These are phyloP conservation scores for Trichodelitschia bisporula DNA, from an alignment of 495 filamentous ascomycete genomes.

Conservation along the genomic window DNA sequence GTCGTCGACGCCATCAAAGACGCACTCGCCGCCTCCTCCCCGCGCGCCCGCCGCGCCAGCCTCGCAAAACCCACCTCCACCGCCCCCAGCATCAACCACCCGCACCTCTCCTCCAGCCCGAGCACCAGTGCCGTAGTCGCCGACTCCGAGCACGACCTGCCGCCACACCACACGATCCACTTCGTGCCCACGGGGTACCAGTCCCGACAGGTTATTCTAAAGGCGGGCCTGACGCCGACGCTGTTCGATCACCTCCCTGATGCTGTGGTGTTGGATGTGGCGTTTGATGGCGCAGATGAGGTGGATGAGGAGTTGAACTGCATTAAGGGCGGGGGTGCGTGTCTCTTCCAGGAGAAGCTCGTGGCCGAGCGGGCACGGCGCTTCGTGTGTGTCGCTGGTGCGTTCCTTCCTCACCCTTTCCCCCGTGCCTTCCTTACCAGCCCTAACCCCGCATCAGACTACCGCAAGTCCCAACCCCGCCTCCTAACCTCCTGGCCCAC, in stretches of 20 bases:
- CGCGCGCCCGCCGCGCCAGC: too few species aligned
- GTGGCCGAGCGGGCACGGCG: conserved; percentile 66
- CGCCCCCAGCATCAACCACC: conserved; percentile 12
- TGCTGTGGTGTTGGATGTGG: conserved; percentile 42
- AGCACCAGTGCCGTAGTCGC: conserved; percentile 2
- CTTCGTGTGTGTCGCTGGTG: conserved; percentile 83
- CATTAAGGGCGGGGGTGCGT: conserved; percentile 93
- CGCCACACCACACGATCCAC: conserved; percentile 10
- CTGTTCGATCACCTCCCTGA: conserved; percentile 47
- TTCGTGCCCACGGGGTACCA: conserved; percentile 90
- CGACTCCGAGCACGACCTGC: too few species aligned
- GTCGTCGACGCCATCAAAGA: conserved; percentile 84
- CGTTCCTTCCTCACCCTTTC: conserved; percentile 7
- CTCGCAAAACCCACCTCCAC: too few species aligned
- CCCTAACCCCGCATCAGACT: conserved; percentile 25
- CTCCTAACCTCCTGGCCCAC: conserved; percentile 61
- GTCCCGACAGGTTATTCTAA: conserved; percentile 55
- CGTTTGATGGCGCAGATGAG: conserved; percentile 92
- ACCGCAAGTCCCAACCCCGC: conserved; percentile 56
- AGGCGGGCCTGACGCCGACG: conserved; percentile 49
- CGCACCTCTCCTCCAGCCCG: conserved; percentile 4
- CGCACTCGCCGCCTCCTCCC: conserved; percentile 30
- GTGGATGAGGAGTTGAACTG: conserved; percentile 87
- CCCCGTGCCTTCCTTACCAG: not conserved
- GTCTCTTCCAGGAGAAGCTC: conserved; percentile 93